These are phyloP conservation scores for Didymella glomerata DNA, from an alignment of 2,329 filamentous ascomycete species.

Conservation along the genomic window DNA sequence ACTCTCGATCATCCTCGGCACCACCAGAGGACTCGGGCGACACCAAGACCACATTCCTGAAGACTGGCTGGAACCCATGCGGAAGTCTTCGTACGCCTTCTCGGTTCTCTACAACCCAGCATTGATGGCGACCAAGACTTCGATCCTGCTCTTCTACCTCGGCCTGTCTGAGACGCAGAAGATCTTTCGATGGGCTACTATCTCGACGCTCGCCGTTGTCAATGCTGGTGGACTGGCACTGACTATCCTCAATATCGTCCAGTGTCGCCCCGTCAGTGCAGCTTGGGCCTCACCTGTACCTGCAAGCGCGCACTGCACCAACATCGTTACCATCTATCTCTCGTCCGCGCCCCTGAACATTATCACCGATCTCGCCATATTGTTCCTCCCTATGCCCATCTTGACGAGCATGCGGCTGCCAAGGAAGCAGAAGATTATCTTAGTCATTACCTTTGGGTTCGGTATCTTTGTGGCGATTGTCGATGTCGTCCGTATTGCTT, in stretches of 20 bases:
- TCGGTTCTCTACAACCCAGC: conserved; percentile 78
- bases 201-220: conserved; percentile 77
- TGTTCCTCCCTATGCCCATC: conserved; percentile 88
- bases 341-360: conserved; percentile 89
- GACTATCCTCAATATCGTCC: conserved; percentile 86
- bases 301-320: conserved; percentile 61
- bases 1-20: conserved; percentile 71
- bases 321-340: conserved; percentile 71
- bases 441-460: conserved; percentile 85
- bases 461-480: conserved; percentile 88
- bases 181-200: conserved; percentile 82
- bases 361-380: conserved; percentile 85
- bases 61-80: conserved; percentile 61
- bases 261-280: conserved; percentile 78
- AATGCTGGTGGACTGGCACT: conserved; percentile 80
- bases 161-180: conserved; percentile 80
- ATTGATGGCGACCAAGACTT: conserved; percentile 89
- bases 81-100: conserved; percentile 67
- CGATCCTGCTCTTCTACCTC: conserved; percentile 91
- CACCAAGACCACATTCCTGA: conserved; percentile 68
- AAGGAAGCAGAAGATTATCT: conserved; percentile 83
- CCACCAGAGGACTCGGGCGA: conserved; percentile 71
- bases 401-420: conserved; percentile 81
- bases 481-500: conserved; percentile 89
- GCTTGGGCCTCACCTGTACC: conserved; percentile 67